Evolutionary conservation across 1,284 basidiomycete species (phyloP).

Genomic region (Binderoboletus segoi): DNA sequence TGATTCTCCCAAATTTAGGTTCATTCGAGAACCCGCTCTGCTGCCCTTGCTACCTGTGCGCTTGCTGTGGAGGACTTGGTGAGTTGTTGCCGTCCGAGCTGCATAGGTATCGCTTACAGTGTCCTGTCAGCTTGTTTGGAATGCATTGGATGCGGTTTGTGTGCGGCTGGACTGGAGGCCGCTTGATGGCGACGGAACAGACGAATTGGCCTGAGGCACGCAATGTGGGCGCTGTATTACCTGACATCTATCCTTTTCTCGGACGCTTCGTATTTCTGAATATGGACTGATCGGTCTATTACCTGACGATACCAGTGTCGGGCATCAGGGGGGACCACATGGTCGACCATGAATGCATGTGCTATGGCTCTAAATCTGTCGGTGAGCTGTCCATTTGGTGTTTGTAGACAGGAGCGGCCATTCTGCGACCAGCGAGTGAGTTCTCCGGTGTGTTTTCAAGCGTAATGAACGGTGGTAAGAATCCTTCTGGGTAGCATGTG

Average conservation of each 20-base stretch:
- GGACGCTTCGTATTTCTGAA: conserved; percentile 2
- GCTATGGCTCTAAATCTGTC: too few relatives aligned
- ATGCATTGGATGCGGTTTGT: conserved; percentile 57
- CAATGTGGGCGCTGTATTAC: neutral
- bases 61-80: conserved; percentile 67
- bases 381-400: too few relatives aligned
- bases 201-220: neutral
- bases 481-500: too few relatives aligned
- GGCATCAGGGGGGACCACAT: neutral
- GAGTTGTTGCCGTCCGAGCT: conserved; percentile 24
- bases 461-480: too few relatives aligned
- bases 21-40: conserved; percentile 60
- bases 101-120: conserved; percentile 7
- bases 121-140: conserved; percentile 48
- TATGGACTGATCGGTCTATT: neutral
- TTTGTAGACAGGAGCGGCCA: too few relatives aligned
- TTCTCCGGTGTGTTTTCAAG: too few relatives aligned
- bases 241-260: neutral
- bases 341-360: neutral
- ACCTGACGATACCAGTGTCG: neutral
- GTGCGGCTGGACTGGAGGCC: conserved; percentile 49
- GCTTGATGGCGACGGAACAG: conserved; percentile 8
- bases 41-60: conserved; percentile 66
- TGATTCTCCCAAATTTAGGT: conserved; percentile 36
- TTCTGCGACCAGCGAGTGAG: too few relatives aligned